Conservation (phyloP, 176 grass and related monocot species). For the Oryza officinalis region DNA sequence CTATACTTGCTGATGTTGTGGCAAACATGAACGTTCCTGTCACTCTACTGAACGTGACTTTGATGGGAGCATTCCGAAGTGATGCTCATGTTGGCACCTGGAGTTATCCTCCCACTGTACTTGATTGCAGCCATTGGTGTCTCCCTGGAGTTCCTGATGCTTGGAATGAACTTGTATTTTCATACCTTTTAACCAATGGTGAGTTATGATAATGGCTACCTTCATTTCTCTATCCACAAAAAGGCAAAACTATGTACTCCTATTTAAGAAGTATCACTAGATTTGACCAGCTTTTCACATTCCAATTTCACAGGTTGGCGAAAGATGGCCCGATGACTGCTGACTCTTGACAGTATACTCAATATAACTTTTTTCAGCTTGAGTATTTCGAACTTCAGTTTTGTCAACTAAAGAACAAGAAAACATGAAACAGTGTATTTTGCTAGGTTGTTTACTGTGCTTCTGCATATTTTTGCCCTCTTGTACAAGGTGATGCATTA, state of each 20-base stretch:
- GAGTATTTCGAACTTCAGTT: conserved; percentile 36
- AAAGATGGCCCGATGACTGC: conserved; percentile 41
- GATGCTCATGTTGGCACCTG: conserved; percentile 91
- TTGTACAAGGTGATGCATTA: conserved; percentile 31
- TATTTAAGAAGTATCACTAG: neutral
- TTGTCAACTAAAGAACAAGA: conserved; percentile 30
- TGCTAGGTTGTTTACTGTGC: conserved; percentile 28
- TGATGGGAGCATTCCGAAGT: conserved; percentile 75
- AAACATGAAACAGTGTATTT: conserved; percentile 8
- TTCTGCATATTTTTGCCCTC: conserved; percentile 24
- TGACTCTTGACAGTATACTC: conserved; percentile 3
- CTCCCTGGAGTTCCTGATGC: conserved; percentile 92
- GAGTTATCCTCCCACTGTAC: conserved; percentile 85
- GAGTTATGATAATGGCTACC: conserved; percentile 21
- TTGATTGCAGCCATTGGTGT: conserved; percentile 99
- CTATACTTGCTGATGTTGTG: conserved; percentile 69
- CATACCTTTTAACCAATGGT: conserved; percentile 77
- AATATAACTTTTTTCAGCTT: neutral
- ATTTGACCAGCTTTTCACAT: conserved; percentile 10
- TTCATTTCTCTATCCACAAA: conserved; percentile 20
- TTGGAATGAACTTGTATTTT: conserved; percentile 93
- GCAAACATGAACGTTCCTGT: conserved; percentile 54
- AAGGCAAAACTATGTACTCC: neutral
- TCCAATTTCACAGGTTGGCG: conserved; percentile 49
- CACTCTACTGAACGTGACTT: conserved; percentile 81